Evolutionary conservation across 495 filamentous ascomycete genomes (phyloP), one percentile per base, ranked within the genome.

Genomic region (Neurospora cerealis): DNA sequence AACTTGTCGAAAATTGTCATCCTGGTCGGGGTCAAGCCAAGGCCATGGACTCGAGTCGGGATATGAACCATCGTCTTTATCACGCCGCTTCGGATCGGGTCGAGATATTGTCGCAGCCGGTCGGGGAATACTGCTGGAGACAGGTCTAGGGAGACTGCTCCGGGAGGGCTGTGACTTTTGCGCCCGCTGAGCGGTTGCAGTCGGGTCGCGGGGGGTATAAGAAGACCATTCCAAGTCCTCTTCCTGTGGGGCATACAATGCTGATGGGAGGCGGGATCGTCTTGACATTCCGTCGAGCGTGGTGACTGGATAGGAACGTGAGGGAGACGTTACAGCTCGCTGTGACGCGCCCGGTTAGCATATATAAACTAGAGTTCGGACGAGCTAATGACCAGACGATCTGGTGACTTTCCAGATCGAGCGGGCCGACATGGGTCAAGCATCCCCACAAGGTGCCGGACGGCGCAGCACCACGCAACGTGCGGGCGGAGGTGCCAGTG

Each of bases 1-100:
- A 38, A 80, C 79, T 71, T 87, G 81, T 5, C 78, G 71, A 72
- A 88, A 85, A 8, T 86, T 85, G 19, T 84, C 82, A 44, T 86
- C 77, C n/a, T 82, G 83, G 4, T 75, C 73, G 39, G 87, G 81
- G 75, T 88, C 84, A 66, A 88, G 77, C 28, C 72, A 74, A n/a
- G 78, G 70, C 75, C 70, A 76, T 76, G 46, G 72, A 9, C 66
- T 81, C 32, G 82, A 83, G 71, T 82, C 79, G 21, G 46, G 66
- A 40, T 81, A 44, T 32, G 82, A 69, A 69, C 73, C 77, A 21
- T 76, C 62, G 9, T 78, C 74, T 34, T 66, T 66, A 19, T 4
- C 54, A 66, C 69, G 75, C 28, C 72, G 34, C 39, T 66, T 69
- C 42, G 66, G 73, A 34, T 37, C 60, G 5, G 74, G 41, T 41